Base-by-base conservation (phyloP, 345 rosid species). In the Gossypium sturtianum region DNA sequence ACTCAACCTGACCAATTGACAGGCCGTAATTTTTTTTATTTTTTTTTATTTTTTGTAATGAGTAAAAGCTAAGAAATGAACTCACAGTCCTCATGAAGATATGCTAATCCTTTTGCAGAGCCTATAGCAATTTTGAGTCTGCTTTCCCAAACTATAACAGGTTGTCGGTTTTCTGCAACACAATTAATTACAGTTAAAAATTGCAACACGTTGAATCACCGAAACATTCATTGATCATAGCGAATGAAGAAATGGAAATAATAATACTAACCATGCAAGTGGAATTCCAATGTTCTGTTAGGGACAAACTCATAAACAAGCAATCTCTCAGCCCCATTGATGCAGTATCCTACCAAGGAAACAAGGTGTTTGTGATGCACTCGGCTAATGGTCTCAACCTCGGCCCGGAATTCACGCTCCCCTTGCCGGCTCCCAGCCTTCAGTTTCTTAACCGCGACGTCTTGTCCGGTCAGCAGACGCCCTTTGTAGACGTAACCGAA, bases 81-180 rank as follows among this genome's bases (percentile, higher is more conserved):
- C 87, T 80, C 73, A 88, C 89, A 88, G 58, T 84, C 91, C 79
- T 88, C 91, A 53, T 88, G 91, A 44, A 88, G 88, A 75, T 88
- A 88, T 11, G 91, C 87, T 54, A 88, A 77, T 72, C 91, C 91
- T 77, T 84, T 88, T 6, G 89, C 91, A 23, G 89, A 81, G 44
- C 89, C 88, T 61, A 83, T 70, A 0, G 89, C 91, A 73, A 88
- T 86, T 76, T 76, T 88, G 44, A 81, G 75, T 22, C 91, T 78
- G 49, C 80, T 82, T 44, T 76, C 54, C 87, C 88, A 88, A 20
- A 79, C 84, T 78, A 88, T 76, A 60, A 78, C 75, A 7, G 85
- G 88, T 72, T 51, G 80, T 44, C 66, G 75, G 4, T 71, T 72
- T 71, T 80, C 82, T 83, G 56, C 78, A 78, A 60, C 27, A 54